Percentiles rank a stretch among this genome's conserved stretches.
Evolutionary conservation across 352 stramenopile genomes (phyloP).

Genomic region (Blastocystis sp.): DNA sequence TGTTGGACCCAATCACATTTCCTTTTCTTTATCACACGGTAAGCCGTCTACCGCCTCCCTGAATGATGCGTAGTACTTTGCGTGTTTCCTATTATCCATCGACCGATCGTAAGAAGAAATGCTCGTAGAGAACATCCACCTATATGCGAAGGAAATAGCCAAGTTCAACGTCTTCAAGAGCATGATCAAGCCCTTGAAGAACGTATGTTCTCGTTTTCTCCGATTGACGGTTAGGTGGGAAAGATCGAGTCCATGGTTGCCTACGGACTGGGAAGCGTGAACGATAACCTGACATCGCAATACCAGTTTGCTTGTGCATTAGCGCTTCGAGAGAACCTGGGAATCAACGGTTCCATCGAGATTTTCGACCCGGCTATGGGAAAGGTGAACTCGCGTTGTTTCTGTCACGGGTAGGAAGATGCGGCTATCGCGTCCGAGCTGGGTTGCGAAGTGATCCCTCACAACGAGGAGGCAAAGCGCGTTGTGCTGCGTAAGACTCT

Average conservation of each 20-base stretch:
- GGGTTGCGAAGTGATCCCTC: conserved; percentile 60
- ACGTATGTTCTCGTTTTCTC: conserved; percentile 22
- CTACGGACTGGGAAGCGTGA: conserved; percentile 62
- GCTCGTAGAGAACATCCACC: conserved; percentile 68
- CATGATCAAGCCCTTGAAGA: conserved; percentile 42
- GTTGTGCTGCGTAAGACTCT: conserved; percentile 54
- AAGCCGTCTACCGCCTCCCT: no score
- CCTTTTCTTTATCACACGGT: no score
- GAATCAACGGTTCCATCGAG: conserved; percentile 58
- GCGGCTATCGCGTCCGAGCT: conserved; percentile 66
- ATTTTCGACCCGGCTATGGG: conserved; percentile 68
- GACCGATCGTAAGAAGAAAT: neutral
- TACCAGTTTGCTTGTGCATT: conserved; percentile 65
- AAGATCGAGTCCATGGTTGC: conserved; percentile 63
- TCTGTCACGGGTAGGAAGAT: conserved; percentile 51
- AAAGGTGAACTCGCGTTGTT: neutral
- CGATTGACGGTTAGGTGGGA: neutral
- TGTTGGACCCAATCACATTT: no score
- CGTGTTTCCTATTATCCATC: no score
- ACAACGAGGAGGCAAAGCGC: conserved; percentile 64
- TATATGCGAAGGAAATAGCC: conserved; percentile 64
- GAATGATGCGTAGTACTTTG: no score
- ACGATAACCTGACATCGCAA: conserved; percentile 61
- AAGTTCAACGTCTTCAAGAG: conserved; percentile 64
- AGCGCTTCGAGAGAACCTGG: conserved; percentile 46